Evolutionary conservation across 176 grass and related monocot species (phyloP).

Genomic region (Typha latifolia): DNA sequence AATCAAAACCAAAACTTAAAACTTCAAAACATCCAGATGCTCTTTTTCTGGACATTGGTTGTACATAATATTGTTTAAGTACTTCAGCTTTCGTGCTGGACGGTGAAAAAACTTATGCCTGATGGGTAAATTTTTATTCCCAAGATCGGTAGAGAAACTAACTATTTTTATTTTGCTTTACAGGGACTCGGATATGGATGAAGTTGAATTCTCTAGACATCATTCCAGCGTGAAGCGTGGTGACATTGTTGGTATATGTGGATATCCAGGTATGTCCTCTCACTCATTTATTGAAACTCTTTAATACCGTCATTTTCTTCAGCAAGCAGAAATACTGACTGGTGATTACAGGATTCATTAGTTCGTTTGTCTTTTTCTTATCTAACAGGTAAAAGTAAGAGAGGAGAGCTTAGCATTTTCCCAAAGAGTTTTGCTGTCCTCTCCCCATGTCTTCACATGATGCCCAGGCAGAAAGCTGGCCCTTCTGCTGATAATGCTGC

Average conservation of each 20-base stretch:
- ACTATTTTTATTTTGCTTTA: neutral
- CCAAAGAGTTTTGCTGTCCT: conserved; percentile 62
- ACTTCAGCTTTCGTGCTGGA: no score
- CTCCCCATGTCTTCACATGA: conserved; percentile 96
- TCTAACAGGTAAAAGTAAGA: conserved; percentile 71
- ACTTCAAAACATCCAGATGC: no score
- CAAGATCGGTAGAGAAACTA: neutral
- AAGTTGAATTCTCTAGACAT: conserved; percentile 57
- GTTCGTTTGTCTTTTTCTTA: conserved; percentile 6
- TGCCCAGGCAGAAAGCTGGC: conserved; percentile 61
- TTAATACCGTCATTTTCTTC: no score
- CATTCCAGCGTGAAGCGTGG: conserved; percentile 72
- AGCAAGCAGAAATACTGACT: no score
- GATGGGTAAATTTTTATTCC: neutral
- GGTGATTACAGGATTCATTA: no score
- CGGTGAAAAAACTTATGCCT: no score
- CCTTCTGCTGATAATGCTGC: conserved; percentile 9
- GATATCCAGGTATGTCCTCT: conserved; percentile 59
- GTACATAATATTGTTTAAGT: no score
- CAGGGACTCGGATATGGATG: conserved; percentile 66
- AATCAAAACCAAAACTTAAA: no score
- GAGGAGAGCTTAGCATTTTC: conserved; percentile 91
- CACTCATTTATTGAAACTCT: neutral
- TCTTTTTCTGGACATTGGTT: no score
- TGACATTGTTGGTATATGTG: conserved; percentile 82